These are phyloP conservation scores for Bipolaris sorokiniana DNA, from an alignment of 2,329 filamentous ascomycete genomes.

Conservation along the genomic window DNA sequence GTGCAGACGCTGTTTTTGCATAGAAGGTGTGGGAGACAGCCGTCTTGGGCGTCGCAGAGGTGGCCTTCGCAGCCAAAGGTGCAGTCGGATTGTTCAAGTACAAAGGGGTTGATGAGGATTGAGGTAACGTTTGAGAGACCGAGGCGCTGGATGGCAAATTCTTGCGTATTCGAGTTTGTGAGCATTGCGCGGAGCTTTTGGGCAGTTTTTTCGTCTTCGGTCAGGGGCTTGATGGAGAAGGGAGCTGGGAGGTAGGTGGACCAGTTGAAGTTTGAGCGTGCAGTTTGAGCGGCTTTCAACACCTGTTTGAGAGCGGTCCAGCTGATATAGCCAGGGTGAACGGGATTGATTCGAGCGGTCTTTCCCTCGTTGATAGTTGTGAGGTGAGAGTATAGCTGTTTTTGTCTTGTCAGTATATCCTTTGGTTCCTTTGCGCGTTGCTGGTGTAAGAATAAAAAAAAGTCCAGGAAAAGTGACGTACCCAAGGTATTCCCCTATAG, in stretches of 20 bases:
- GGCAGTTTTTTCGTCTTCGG: constrained; percentile 1
- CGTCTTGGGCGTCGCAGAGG: constrained; percentile 39
- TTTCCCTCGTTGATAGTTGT: constrained; percentile 35
- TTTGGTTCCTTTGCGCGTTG: neutral
- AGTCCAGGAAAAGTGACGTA: constrained; percentile 14
- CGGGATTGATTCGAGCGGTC: constrained; percentile 29
- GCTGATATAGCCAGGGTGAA: constrained; percentile 27
- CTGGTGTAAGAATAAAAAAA: neutral
- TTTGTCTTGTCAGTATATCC: constrained; percentile 4
- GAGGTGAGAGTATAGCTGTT: constrained; percentile 41
- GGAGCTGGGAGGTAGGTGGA: constrained; percentile 33
- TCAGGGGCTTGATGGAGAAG: constrained; percentile 1
- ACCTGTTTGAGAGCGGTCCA: constrained; percentile 33
- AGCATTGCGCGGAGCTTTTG: constrained; percentile 4
- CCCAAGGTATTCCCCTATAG: constrained; percentile 46
- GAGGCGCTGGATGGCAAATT: constrained; percentile 6
- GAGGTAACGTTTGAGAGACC: constrained; percentile 28
- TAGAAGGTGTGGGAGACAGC: constrained; percentile 32
- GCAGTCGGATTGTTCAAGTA: constrained; percentile 35
- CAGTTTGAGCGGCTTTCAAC: constrained; percentile 28
- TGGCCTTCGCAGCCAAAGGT: constrained; percentile 42
- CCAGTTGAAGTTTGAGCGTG: constrained; percentile 44
- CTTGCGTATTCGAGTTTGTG: neutral
- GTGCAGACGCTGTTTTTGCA: constrained; percentile 45
- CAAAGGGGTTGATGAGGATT: constrained; percentile 39